A percentile compares a stretch with the other conserved stretches of the same genome.
These are phyloP conservation scores for Solanum virginianum DNA, from an alignment of 257 asterid species.

Conservation along the genomic window DNA sequence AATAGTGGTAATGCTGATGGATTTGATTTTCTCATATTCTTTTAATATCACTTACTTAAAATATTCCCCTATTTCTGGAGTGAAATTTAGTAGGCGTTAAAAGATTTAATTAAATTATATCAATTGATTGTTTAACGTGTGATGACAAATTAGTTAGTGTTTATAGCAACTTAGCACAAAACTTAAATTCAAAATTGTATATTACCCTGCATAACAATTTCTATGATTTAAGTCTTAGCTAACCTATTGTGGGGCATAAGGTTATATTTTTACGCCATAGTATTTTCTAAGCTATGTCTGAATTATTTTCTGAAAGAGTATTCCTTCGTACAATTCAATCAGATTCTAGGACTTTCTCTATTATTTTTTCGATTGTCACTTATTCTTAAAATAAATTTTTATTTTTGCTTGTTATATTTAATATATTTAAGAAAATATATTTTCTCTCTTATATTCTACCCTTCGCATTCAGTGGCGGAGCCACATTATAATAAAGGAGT, in stretches of 20 bases:
- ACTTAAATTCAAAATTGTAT: background rate
- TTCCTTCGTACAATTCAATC: too few species aligned
- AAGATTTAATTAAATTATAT: background rate
- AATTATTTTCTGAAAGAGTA: too few species aligned
- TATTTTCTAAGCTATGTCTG: background rate
- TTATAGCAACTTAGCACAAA: background rate
- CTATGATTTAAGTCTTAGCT: background rate
- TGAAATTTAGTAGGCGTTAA: background rate
- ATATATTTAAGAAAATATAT: too few species aligned
- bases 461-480: too few species aligned
- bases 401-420: too few species aligned
- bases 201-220: background rate
- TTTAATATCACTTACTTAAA: background rate
- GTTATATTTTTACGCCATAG: background rate
- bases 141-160: background rate
- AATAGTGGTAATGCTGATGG: background rate
- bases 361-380: too few species aligned
- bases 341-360: too few species aligned
- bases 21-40: background rate
- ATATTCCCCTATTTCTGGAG: background rate
- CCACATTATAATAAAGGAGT: too few species aligned
- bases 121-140: background rate
- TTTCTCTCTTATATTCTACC: too few species aligned
- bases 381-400: too few species aligned
- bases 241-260: background rate